phyloP scores from a whole-genome alignment of 192 early-diverging fungal species.

The Backusella psychrophila region DNA sequence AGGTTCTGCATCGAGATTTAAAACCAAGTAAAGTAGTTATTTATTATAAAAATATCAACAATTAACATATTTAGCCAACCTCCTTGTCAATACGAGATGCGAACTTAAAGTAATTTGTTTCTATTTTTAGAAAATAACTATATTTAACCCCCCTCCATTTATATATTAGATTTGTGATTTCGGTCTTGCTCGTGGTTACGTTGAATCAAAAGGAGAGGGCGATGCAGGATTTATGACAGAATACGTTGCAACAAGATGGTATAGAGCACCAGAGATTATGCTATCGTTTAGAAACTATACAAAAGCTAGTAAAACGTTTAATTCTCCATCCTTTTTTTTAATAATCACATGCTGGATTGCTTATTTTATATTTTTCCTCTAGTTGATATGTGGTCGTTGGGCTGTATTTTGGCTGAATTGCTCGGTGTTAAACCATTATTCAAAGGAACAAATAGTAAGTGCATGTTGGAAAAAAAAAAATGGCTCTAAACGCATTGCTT shows the following conservation, averaged over 20 bases:
- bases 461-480: too few species aligned
- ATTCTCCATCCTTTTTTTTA: too few species aligned
- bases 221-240: constrained; percentile 99
- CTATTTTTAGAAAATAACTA: neutral
- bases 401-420: constrained; percentile 98
- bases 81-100: constrained; percentile 88
- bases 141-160: constrained; percentile 32
- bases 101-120: constrained; percentile 71
- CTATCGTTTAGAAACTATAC: constrained; percentile 86
- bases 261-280: constrained; percentile 97
- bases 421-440: constrained; percentile 90
- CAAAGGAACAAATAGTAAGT: constrained; percentile 86
- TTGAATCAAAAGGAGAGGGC: constrained; percentile 64
- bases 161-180: constrained; percentile 88
- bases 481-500: neutral
- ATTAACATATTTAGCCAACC: constrained; percentile 50
- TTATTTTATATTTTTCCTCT: neutral
- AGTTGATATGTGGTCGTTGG: constrained; percentile 98
- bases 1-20: constrained; percentile 84
- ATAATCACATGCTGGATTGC: neutral
- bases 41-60: neutral
- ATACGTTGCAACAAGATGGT: constrained; percentile 99
- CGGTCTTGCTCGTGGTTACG: constrained; percentile 83
- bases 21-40: constrained; percentile 64
- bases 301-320: constrained; percentile 64